Conservation (phyloP, 768 basidiomycete species). For the Lactifluus pinguis region DNA sequence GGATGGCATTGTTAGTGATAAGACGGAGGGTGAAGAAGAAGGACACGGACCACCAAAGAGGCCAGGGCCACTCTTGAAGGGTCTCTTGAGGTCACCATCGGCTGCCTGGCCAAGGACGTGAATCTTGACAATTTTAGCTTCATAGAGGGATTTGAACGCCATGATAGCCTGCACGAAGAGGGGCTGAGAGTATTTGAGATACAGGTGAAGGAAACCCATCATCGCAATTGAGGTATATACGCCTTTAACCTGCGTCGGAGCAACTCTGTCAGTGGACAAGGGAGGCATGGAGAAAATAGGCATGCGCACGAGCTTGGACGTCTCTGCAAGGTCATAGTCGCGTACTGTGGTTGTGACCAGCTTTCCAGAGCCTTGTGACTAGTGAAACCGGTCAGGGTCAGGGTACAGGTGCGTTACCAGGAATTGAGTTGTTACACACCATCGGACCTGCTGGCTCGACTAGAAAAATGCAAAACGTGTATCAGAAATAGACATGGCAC, state of each 20-base stretch:
- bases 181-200: conserved; percentile 93
- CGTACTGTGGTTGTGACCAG: conserved; percentile 85
- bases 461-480: conserved; percentile 24
- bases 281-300: conserved; percentile 26
- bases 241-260: conserved; percentile 44
- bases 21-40: background rate
- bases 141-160: conserved; percentile 87
- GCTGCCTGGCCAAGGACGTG: conserved; percentile 73
- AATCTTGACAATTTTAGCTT: conserved; percentile 76
- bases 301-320: conserved; percentile 61
- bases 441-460: conserved; percentile 72
- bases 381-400: background rate
- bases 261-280: conserved; percentile 19
- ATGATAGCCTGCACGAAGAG: conserved; percentile 93
- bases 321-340: conserved; percentile 90
- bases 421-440: conserved; percentile 36
- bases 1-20: conserved; percentile 1
- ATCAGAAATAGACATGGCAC: background rate
- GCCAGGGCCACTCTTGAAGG: conserved; percentile 66
- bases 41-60: conserved; percentile 57
- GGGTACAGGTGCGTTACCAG: background rate
- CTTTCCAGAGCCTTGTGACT: conserved; percentile 59
- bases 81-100: conserved; percentile 81
- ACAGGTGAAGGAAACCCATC: conserved; percentile 89
- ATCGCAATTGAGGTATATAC: conserved; percentile 70